Evolutionary conservation across 1,284 basidiomycete species (phyloP).

Genomic region (Fomitiporia mediterranea): DNA sequence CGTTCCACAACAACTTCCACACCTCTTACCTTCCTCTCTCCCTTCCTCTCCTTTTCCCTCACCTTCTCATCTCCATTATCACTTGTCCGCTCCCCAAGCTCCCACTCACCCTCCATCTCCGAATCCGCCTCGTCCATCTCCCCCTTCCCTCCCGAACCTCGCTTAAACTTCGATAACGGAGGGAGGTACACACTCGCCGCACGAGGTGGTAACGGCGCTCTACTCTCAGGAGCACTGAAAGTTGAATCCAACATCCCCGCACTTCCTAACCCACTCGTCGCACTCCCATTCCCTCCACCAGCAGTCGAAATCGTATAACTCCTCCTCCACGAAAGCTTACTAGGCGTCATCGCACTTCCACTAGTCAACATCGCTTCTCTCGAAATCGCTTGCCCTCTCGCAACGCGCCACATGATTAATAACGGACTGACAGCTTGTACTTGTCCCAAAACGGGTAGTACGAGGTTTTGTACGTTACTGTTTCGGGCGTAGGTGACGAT

Average conservation of each 20-base stretch:
- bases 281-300: neutral
- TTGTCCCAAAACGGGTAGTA: constrained; percentile 35
- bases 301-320: constrained; percentile 3
- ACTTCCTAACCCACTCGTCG: neutral
- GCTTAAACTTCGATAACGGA: neutral
- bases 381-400: constrained; percentile 19
- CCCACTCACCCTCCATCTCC: neutral
- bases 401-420: constrained; percentile 21
- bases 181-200: neutral
- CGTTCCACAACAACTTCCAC: neutral
- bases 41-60: neutral
- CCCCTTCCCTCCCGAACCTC: neutral
- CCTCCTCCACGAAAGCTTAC: constrained; percentile 17
- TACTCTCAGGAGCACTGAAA: neutral
- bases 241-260: neutral
- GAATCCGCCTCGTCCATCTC: neutral
- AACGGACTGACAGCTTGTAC: constrained; percentile 30
- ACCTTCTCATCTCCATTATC: neutral
- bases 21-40: neutral
- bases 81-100: neutral
- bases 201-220: neutral
- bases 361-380: constrained; percentile 7
- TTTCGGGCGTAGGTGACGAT: constrained; percentile 29
- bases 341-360: constrained; percentile 3
- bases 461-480: constrained; percentile 30